Evolutionary conservation across 805 yeast species (phyloP), one percentile per base, ranked within the genome.

Genomic region (Ogataea sp.): DNA sequence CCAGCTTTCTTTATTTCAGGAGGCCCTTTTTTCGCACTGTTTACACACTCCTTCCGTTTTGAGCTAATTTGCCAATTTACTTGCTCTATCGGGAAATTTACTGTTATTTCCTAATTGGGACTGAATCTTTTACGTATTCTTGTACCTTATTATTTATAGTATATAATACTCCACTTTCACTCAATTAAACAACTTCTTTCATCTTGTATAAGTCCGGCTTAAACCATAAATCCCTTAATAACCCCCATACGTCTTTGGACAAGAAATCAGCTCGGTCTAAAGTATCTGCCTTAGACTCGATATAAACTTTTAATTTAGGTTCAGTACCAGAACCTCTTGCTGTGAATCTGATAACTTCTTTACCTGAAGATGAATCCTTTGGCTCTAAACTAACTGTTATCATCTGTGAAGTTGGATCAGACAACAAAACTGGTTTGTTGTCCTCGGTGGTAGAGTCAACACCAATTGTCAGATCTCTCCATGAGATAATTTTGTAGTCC

Each of bases 311-410:
- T 46, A 90, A 66, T 56, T 90, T 90, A 2, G 97, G 97, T 58
- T 90, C 98, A 0, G 98, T 90, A 10, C 98, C 98, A 3, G 96
- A 86, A 0, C 97, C 97, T 39, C 98, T 71, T 37, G 85, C 78
- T 0, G 97, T 89, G 53, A 89, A 80, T 27, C 95, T 63, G 2
- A 86, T 78, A 17, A 46, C 47, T 32, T 67, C 73, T 6, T 38
- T 43, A 38, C n/a, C n/a, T n/a, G n/a, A n/a, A n/a, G n/a, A n/a
- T n/a, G n/a, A 11, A 15, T 17, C 33, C 4, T 11, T 17, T 3
- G 56, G 50, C 21, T 44, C 46, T 18, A 86, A 61, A 20, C 60
- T 58, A 1, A 72, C 80, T 0, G 96, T 88, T 46, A 90, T 79
- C 97, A 93, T 93, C 49, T 93, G 95, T 0, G 96, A 77, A 1